Conservation (phyloP, 495 filamentous ascomycete genomes). For the Neurospora sp. region DNA sequence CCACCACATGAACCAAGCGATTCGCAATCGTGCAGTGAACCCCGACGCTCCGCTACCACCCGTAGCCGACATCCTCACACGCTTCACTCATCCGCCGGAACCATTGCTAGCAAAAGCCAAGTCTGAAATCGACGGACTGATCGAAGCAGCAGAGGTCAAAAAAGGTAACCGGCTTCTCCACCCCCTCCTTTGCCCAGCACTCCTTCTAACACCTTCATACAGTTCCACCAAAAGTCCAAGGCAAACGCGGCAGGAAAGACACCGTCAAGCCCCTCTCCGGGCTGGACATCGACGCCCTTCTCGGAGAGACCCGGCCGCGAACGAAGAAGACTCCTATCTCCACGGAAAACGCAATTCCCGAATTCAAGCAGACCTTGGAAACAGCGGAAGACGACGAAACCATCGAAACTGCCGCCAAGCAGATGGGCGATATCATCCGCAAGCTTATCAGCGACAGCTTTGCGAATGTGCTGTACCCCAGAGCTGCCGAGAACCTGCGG, state of each 20-base stretch:
- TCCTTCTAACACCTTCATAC: not conserved
- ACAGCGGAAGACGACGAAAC: constrained; percentile 48
- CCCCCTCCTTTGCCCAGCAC: not conserved
- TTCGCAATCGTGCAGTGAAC: constrained; percentile 70
- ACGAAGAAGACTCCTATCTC: constrained; percentile 50
- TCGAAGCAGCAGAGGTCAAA: constrained; percentile 69
- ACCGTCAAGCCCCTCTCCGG: constrained; percentile 79
- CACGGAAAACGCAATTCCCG: constrained; percentile 72
- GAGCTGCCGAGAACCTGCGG: constrained; percentile 64
- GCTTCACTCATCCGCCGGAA: constrained; percentile 65
- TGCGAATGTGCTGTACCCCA: constrained; percentile 63
- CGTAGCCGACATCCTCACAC: constrained; percentile 55
- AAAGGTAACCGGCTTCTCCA: constrained; percentile 30
- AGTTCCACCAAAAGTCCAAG: constrained; percentile 75
- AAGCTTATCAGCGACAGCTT: constrained; percentile 60
- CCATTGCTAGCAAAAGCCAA: constrained; percentile 47
- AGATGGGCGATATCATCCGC: constrained; percentile 64
- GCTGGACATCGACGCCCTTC: constrained; percentile 72
- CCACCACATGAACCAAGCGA: constrained; percentile 77
- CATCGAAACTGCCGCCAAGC: constrained; percentile 58
- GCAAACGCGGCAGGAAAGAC: constrained; percentile 57
- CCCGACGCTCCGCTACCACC: constrained; percentile 58
- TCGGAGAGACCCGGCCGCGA: constrained; percentile 37
- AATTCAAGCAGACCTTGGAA: constrained; percentile 76
- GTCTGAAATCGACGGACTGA: constrained; percentile 52